Percentiles rank a stretch among this genome's conserved stretches.
Conservation (phyloP, 257 asterid genomes). For the Solanum gracilifrons region DNA sequence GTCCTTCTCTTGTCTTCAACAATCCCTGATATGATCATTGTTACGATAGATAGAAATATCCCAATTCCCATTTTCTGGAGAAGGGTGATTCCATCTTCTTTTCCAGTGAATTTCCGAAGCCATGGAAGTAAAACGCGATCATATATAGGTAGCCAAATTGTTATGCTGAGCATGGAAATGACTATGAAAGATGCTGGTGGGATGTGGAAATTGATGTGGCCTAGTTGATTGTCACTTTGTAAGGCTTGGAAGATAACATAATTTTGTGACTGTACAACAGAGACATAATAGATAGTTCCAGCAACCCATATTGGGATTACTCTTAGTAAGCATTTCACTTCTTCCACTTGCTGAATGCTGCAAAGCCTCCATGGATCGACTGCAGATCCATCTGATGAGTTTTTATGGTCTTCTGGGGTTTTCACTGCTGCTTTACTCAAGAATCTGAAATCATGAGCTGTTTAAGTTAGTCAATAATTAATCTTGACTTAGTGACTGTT, state of each 20-base stretch:
- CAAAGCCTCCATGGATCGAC: constrained; percentile 25
- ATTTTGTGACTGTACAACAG: constrained; percentile 1
- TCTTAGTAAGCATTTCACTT: constrained; percentile 18
- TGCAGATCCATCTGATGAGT: constrained; percentile 14
- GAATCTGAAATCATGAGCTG: background rate
- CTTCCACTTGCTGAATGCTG: constrained; percentile 27
- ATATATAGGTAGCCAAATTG: constrained; percentile 20
- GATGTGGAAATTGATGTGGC: constrained; percentile 3
- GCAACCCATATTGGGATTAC: constrained; percentile 20
- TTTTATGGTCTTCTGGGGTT: constrained; percentile 11
- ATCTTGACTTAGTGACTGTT: background rate
- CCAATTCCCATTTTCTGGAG: constrained; percentile 27
- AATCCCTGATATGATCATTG: constrained; percentile 10
- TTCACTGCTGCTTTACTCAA: constrained; percentile 17
- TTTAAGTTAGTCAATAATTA: background rate
- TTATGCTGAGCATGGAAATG: constrained; percentile 15
- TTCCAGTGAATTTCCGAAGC: constrained; percentile 1
- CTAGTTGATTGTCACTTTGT: constrained; percentile 10
- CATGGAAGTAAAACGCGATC: constrained; percentile 17
- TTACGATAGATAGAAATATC: background rate
- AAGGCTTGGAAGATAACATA: constrained; percentile 18
- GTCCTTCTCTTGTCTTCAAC: constrained; percentile 18
- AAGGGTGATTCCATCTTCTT: background rate
- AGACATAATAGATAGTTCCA: constrained; percentile 5
- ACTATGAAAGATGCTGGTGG: constrained; percentile 22